Evolutionary conservation across 176 grass and related monocot species (phyloP).

Genomic region (Eragrostis curvula): DNA sequence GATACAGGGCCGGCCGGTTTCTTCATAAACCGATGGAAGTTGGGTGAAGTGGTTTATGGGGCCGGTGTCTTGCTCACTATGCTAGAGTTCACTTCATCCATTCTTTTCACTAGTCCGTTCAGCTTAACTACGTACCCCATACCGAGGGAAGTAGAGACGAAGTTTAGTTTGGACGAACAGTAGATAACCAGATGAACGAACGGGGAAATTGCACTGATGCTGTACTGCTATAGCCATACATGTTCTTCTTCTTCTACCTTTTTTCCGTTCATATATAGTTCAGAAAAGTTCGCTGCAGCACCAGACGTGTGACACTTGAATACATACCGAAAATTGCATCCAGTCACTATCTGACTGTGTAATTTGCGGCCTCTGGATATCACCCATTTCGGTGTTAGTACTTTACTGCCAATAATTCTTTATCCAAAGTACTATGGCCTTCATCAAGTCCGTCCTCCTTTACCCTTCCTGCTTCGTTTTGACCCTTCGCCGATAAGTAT

Average conservation of each 20-base stretch:
- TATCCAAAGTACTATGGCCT: neutral
- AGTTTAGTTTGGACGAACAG: neutral
- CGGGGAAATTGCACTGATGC: neutral
- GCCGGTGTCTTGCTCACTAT: neutral
- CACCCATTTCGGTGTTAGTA: neutral
- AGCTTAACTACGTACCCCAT: neutral
- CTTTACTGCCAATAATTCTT: neutral
- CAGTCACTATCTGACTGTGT: neutral
- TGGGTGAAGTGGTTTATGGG: no score
- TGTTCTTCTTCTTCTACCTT: neutral
- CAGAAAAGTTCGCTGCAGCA: neutral
- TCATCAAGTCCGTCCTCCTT: neutral
- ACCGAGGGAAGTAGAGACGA: neutral
- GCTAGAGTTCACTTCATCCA: neutral
- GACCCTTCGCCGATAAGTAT: slow-evolving; percentile 25
- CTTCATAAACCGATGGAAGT: no score
- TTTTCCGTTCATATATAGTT: neutral
- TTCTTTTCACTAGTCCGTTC: neutral
- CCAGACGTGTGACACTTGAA: neutral
- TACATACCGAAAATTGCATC: neutral
- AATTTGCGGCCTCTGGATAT: neutral
- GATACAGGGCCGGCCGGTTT: neutral
- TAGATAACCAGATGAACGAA: neutral
- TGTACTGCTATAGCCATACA: neutral
- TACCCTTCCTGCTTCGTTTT: neutral